These are phyloP conservation scores for Entonaema liquescens DNA, from an alignment of 495 filamentous ascomycete genomes.

Conservation along the genomic window DNA sequence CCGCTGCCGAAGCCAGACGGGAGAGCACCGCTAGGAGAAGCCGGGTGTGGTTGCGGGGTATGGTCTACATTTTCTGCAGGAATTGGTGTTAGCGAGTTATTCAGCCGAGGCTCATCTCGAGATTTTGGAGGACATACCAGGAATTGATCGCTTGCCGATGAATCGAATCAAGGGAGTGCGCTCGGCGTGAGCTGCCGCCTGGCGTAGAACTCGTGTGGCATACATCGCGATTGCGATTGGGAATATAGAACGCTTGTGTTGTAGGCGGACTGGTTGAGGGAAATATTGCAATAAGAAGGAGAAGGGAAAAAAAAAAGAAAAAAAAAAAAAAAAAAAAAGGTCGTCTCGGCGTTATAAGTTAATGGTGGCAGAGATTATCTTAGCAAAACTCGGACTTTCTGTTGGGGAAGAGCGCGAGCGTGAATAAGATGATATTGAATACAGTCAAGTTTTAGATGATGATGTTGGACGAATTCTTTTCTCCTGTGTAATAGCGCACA, in stretches of 20 bases:
- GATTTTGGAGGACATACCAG: slow-evolving; percentile 67
- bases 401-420: slow-evolving; percentile 27
- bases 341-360: slow-evolving; percentile 31
- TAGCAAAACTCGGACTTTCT: slow-evolving; percentile 30
- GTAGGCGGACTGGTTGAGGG: neutral
- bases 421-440: slow-evolving; percentile 1
- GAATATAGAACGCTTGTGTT: neutral
- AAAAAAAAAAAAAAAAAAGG: too few species aligned
- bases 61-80: slow-evolving; percentile 73
- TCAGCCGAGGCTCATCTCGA: neutral
- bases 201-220: slow-evolving; percentile 71
- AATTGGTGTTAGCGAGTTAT: slow-evolving; percentile 18
- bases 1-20: slow-evolving; percentile 67
- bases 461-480: slow-evolving; percentile 1
- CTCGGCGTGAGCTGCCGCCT: slow-evolving; percentile 67
- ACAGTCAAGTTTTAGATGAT: neutral
- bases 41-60: slow-evolving; percentile 66
- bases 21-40: slow-evolving; percentile 55
- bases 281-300: neutral
- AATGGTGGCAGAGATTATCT: slow-evolving; percentile 12
- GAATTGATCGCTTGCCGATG: slow-evolving; percentile 83
- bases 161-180: slow-evolving; percentile 90
- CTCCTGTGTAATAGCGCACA: neutral
- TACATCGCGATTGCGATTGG: slow-evolving; percentile 59
- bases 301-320: too few species aligned